Conservation (phyloP, 148 eudicot genomes). For the Cornus controversa region DNA sequence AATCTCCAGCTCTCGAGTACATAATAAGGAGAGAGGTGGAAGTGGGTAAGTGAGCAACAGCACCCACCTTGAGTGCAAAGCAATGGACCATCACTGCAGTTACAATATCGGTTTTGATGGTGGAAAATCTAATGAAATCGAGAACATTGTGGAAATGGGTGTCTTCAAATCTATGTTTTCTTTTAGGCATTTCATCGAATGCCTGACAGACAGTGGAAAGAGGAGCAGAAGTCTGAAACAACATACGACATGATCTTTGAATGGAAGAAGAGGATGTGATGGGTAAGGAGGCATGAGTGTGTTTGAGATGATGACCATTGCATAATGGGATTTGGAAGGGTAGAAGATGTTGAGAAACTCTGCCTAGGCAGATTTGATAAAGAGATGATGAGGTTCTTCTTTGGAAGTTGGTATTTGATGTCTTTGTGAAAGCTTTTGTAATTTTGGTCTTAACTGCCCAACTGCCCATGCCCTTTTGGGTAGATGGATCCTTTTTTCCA, state of each 20-base stretch:
- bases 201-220: conserved; percentile 16
- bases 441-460: conserved; percentile 1
- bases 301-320: background rate
- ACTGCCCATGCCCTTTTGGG: conserved; percentile 4
- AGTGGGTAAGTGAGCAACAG: conserved; percentile 26
- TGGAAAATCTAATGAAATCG: conserved; percentile 23
- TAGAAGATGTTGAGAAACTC: background rate
- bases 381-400: conserved; percentile 5
- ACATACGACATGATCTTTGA: background rate
- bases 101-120: conserved; percentile 15
- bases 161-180: conserved; percentile 7
- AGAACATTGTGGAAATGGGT: conserved; percentile 14
- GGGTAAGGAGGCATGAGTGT: conserved; percentile 5
- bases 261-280: background rate
- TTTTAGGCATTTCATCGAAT: conserved; percentile 30
- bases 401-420: background rate
- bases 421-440: background rate
- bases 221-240: background rate
- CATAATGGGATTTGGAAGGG: background rate
- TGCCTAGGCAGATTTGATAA: background rate
- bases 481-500: no score
- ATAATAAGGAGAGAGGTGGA: conserved; percentile 38
- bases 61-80: conserved; percentile 36
- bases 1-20: conserved; percentile 40
- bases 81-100: conserved; percentile 27